Evolutionary conservation across 2,329 filamentous ascomycete species (phyloP).

Genomic region (Cladosporium sp.): DNA sequence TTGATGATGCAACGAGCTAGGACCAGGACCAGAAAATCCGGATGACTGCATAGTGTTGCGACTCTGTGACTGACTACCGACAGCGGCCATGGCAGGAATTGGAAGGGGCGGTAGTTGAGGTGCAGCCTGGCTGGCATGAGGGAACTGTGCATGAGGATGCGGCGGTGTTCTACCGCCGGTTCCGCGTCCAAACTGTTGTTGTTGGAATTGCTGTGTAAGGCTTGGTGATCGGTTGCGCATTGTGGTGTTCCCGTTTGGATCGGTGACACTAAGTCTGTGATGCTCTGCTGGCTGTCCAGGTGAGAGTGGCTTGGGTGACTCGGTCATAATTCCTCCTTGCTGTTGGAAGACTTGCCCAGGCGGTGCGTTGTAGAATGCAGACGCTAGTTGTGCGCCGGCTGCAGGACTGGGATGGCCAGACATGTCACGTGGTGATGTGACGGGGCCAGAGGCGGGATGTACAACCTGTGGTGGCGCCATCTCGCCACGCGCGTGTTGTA

Average conservation of each 20-base stretch:
- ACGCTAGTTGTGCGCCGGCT: constrained; percentile 24
- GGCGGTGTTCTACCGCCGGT: constrained; percentile 58
- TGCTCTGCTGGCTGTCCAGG: constrained; percentile 56
- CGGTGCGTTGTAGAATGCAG: constrained; percentile 30
- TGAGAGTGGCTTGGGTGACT: constrained; percentile 82
- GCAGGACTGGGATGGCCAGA: constrained; percentile 34
- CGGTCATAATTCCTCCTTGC: constrained; percentile 64
- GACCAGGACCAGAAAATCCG: constrained; percentile 20
- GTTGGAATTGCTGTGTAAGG: constrained; percentile 64
- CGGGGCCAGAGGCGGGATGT: constrained; percentile 32
- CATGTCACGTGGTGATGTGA: constrained; percentile 39
- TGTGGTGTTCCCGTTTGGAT: constrained; percentile 38
- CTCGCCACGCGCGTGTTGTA: constrained; percentile 30
- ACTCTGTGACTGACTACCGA: neutral
- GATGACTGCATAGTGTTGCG: neutral
- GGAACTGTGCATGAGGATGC: constrained; percentile 33
- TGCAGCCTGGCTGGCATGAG: neutral
- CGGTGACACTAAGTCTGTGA: constrained; percentile 55
- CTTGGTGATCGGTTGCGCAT: constrained; percentile 66
- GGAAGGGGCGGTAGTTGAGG: constrained; percentile 42
- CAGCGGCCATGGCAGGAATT: neutral
- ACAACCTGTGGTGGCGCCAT: constrained; percentile 41
- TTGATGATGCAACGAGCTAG: constrained; percentile 45
- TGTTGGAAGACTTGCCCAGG: constrained; percentile 66
- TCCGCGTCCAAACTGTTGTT: constrained; percentile 63